phyloP scores from a whole-genome alignment of 2,329 filamentous ascomycete genomes.

The Colletotrichum chrysophilum region DNA sequence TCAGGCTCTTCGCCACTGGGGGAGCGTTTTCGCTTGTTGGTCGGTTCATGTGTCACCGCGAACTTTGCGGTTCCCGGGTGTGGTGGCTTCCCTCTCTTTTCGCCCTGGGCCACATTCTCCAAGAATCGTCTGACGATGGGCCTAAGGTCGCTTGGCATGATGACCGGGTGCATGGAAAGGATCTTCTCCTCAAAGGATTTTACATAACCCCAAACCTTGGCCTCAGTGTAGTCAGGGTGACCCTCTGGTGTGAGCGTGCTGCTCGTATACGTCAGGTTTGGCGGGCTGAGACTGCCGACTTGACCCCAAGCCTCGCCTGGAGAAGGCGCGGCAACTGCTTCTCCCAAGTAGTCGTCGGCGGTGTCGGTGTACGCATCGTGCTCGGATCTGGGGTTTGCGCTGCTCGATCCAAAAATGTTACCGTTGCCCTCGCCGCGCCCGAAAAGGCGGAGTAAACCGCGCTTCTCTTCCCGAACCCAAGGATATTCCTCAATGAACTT shows the following conservation, averaged over 20 bases:
- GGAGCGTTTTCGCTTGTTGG: slow-evolving; percentile 61
- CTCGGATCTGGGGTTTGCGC: background rate
- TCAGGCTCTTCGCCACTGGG: slow-evolving; percentile 32
- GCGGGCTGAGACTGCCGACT: slow-evolving; percentile 55
- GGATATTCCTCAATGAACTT: slow-evolving; percentile 73
- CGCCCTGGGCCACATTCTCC: slow-evolving; percentile 44
- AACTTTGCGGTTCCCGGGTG: slow-evolving; percentile 33
- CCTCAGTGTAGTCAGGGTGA: slow-evolving; percentile 59
- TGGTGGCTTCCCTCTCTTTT: slow-evolving; percentile 11
- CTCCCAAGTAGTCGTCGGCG: slow-evolving; percentile 49
- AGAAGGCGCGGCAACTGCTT: slow-evolving; percentile 59
- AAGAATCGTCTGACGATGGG: slow-evolving; percentile 60
- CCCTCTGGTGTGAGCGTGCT: slow-evolving; percentile 48
- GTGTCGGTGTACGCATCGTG: slow-evolving; percentile 34
- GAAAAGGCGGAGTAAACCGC: slow-evolving; percentile 77
- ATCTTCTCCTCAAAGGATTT: slow-evolving; percentile 65
- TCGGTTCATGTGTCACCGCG: slow-evolving; percentile 8
- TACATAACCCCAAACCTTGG: slow-evolving; percentile 58
- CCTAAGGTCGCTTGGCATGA: slow-evolving; percentile 57
- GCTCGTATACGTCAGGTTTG: slow-evolving; percentile 39
- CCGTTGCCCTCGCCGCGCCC: slow-evolving; percentile 79
- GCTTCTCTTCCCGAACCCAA: slow-evolving; percentile 74
- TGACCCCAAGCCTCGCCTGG: slow-evolving; percentile 65
- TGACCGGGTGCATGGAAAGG: slow-evolving; percentile 69
- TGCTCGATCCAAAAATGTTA: slow-evolving; percentile 47